These are phyloP conservation scores for Stemphylium lycopersici DNA, from an alignment of 2,329 filamentous ascomycete genomes.

Conservation along the genomic window DNA sequence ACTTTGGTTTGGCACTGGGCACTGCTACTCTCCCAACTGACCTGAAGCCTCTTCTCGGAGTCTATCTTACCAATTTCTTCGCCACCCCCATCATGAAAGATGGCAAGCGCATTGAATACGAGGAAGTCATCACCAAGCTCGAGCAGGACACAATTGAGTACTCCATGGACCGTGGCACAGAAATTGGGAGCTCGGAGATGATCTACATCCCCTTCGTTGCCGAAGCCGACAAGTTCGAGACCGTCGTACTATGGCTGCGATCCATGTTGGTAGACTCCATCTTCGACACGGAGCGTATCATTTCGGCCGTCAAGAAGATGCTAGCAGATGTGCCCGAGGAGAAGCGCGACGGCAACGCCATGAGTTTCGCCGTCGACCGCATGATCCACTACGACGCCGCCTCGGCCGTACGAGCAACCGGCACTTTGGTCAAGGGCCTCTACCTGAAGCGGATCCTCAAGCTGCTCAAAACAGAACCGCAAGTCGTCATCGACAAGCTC, in stretches of 20 bases:
- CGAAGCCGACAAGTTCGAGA: slow-evolving; percentile 85
- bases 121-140: slow-evolving; percentile 87
- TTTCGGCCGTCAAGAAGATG: slow-evolving; percentile 74
- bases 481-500: slow-evolving; percentile 77
- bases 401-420: slow-evolving; percentile 77
- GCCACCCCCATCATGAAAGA: slow-evolving; percentile 82
- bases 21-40: slow-evolving; percentile 79
- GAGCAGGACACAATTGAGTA: slow-evolving; percentile 92
- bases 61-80: slow-evolving; percentile 94
- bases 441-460: slow-evolving; percentile 87
- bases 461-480: slow-evolving; percentile 76
- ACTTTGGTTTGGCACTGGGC: slow-evolving; percentile 79
- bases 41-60: slow-evolving; percentile 79
- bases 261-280: slow-evolving; percentile 87
- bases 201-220: slow-evolving; percentile 82
- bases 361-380: slow-evolving; percentile 67
- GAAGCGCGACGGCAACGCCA: slow-evolving; percentile 81
- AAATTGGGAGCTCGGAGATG: slow-evolving; percentile 80
- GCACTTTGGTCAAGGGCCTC: slow-evolving; percentile 82
- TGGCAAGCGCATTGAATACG: slow-evolving; percentile 80
- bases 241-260: slow-evolving; percentile 81
- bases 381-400: slow-evolving; percentile 81
- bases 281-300: slow-evolving; percentile 74
- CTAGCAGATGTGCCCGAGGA: slow-evolving; percentile 89
- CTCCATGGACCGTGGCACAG: slow-evolving; percentile 69